A percentile compares a stretch with the other conserved stretches of the same genome.
Evolutionary conservation across 257 asterid genomes (phyloP).

Genomic region (Gentiana dahurica): DNA sequence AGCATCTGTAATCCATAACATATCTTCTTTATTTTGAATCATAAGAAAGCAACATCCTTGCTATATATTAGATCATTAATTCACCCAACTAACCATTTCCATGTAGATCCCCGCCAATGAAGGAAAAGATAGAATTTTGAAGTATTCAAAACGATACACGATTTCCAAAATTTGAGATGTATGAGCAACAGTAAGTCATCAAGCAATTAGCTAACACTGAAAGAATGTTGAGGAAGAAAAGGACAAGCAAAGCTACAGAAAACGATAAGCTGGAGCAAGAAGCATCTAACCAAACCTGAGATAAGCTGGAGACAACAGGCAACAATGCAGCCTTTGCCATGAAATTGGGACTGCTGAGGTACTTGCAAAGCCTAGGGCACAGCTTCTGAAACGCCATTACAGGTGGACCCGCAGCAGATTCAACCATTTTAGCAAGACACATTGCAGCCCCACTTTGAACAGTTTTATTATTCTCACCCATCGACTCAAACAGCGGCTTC

Average conservation of each 20-base stretch:
- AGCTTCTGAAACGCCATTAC: slow-evolving; percentile 66
- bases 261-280: background rate
- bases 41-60: too few relatives aligned
- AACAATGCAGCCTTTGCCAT: slow-evolving; percentile 80
- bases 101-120: too few relatives aligned
- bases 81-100: too few relatives aligned
- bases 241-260: background rate
- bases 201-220: too few relatives aligned
- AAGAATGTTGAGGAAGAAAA: too few relatives aligned
- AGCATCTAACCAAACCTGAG: slow-evolving; percentile 53
- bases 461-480: slow-evolving; percentile 80
- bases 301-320: slow-evolving; percentile 79
- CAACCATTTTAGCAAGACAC: slow-evolving; percentile 88
- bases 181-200: too few relatives aligned
- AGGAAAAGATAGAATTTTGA: too few relatives aligned
- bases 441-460: slow-evolving; percentile 89
- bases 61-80: too few relatives aligned
- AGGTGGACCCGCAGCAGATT: slow-evolving; percentile 62
- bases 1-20: too few relatives aligned
- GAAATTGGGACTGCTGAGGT: slow-evolving; percentile 64
- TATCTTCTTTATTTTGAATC: too few relatives aligned
- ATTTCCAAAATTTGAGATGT: too few relatives aligned
- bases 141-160: too few relatives aligned
- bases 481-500: slow-evolving; percentile 88
- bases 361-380: slow-evolving; percentile 80